These are phyloP conservation scores for Eimeria acervulina DNA, from an alignment of 169 alveolate species.

Conservation along the genomic window DNA sequence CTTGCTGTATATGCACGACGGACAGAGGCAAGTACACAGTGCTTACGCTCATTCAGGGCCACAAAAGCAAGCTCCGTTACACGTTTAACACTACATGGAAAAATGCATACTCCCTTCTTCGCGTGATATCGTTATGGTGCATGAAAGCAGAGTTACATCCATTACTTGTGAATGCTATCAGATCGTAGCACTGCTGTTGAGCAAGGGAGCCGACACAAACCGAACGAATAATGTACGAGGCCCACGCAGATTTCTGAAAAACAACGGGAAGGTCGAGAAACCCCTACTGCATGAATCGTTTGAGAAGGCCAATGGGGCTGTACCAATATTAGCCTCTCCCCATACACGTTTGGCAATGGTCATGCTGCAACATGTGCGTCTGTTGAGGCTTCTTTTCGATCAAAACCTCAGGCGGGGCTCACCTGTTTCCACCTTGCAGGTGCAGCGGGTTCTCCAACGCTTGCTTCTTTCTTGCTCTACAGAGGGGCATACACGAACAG, in stretches of 20 bases:
- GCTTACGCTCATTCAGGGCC: not conserved
- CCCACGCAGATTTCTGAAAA: not conserved
- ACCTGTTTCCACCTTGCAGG: constrained; percentile 84
- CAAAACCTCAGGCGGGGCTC: constrained; percentile 72
- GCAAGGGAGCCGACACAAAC: constrained; percentile 76
- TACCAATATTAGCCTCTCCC: not conserved
- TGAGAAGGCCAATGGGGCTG: not conserved
- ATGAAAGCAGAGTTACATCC: not conserved
- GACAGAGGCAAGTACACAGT: constrained; percentile 45
- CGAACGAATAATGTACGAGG: constrained; percentile 47
- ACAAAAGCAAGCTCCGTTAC: not conserved
- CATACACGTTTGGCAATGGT: not conserved
- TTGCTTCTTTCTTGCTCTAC: constrained; percentile 77
- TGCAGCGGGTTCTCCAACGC: constrained; percentile 72
- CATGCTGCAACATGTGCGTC: not conserved
- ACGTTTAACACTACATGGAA: not conserved
- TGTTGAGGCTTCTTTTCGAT: not conserved
- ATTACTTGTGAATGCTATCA: not conserved
- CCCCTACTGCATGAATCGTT: not conserved
- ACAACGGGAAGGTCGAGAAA: too few relatives aligned
- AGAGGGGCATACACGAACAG: constrained; percentile 82
- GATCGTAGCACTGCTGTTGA: constrained; percentile 53
- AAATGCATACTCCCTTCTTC: not conserved
- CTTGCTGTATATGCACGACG: constrained; percentile 78
- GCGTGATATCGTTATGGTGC: not conserved